Evolutionary conservation across 257 asterid genomes (phyloP).

Genomic region (Paulownia fortunei): DNA sequence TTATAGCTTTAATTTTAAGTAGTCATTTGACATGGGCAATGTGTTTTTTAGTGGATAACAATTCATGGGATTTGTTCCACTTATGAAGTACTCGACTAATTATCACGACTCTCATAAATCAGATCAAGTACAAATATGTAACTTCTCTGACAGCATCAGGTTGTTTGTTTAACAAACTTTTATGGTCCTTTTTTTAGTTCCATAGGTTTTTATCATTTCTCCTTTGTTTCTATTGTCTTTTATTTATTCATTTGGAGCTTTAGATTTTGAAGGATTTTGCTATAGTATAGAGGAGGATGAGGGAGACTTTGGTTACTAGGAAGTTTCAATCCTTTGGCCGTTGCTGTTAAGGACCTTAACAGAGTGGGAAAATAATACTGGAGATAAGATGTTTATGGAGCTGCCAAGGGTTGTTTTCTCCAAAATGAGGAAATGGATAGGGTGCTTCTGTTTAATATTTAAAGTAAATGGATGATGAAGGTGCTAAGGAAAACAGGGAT

Average conservation of each 20-base stretch:
- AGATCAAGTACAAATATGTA: constrained; percentile 10
- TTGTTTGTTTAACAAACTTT: constrained; percentile 7
- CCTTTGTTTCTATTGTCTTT: neutral
- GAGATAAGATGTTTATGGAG: constrained; percentile 3
- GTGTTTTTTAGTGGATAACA: constrained; percentile 7
- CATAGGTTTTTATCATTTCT: constrained; percentile 15
- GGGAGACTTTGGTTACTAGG: neutral
- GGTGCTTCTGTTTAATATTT: neutral
- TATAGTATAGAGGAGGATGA: neutral
- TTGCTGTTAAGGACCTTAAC: constrained; percentile 4
- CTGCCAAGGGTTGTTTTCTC: constrained; percentile 8
- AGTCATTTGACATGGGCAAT: neutral
- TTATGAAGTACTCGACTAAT: neutral
- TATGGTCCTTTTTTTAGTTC: neutral
- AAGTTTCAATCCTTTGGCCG: neutral
- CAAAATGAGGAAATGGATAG: constrained; percentile 5
- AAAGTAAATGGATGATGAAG: neutral
- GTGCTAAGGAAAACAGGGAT: neutral
- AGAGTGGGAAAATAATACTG: neutral
- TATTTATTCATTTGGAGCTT: neutral
- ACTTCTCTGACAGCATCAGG: constrained; percentile 7
- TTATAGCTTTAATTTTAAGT: constrained; percentile 10
- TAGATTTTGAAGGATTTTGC: constrained; percentile 6
- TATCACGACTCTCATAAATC: neutral
- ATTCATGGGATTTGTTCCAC: constrained; percentile 15